A percentile compares a stretch with the other conserved stretches of the same genome.
These are phyloP conservation scores for Gonapodya prolifera DNA, from an alignment of 192 early-diverging fungal genomes.

Conservation along the genomic window DNA sequence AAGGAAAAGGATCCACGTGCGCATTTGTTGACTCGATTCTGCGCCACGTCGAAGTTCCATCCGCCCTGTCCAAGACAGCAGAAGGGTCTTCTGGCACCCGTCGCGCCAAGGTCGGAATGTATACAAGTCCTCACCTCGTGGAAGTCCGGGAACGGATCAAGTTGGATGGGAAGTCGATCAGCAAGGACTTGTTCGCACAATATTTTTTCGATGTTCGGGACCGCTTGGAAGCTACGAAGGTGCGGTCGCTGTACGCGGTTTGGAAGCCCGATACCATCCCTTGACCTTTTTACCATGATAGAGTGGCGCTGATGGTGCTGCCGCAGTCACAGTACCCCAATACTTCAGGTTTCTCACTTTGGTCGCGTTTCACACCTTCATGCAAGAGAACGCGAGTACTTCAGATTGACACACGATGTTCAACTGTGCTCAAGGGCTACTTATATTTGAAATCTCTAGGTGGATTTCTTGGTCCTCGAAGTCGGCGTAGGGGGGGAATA, in stretches of 20 bases:
- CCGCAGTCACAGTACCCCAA: conserved; percentile 33
- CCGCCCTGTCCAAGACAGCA: conserved; percentile 2
- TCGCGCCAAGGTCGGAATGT: conserved; percentile 50
- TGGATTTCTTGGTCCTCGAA: conserved; percentile 70
- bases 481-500: conserved; percentile 76
- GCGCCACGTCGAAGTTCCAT: conserved; percentile 16
- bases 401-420: neutral
- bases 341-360: conserved; percentile 90
- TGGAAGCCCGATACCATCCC: conserved; percentile 51
- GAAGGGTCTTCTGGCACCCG: conserved; percentile 11
- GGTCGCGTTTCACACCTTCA: conserved; percentile 79
- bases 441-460: conserved; percentile 19
- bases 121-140: conserved; percentile 85
- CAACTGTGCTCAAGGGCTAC: neutral
- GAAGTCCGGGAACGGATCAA: conserved; percentile 87
- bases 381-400: conserved; percentile 44
- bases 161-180: conserved; percentile 75
- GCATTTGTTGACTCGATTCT: conserved; percentile 74
- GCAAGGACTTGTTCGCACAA: conserved; percentile 57
- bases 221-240: conserved; percentile 31
- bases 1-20: conserved; percentile 77
- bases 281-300: conserved; percentile 26
- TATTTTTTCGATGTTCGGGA: conserved; percentile 86
- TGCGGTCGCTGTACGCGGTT: conserved; percentile 39
- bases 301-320: neutral